Evolutionary conservation across 2,329 filamentous ascomycete species (phyloP).

Genomic region (Helotiales sp.): DNA sequence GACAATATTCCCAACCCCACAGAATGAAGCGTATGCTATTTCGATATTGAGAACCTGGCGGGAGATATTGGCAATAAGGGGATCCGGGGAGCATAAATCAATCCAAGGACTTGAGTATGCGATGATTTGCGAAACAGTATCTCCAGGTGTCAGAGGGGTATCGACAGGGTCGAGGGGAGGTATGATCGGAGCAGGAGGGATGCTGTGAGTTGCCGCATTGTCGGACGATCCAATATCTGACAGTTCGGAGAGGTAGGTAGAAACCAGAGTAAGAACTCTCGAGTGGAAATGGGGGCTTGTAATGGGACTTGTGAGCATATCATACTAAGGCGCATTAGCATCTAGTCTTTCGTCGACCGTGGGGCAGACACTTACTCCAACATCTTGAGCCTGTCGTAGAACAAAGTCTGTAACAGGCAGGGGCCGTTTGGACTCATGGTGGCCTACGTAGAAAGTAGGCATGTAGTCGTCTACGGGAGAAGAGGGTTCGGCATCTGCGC

Average conservation of each 20-base stretch:
- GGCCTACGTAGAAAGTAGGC: constrained; percentile 70
- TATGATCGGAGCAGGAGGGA: constrained; percentile 61
- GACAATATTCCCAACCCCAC: constrained; percentile 82
- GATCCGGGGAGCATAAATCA: constrained; percentile 82
- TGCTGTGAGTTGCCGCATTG: constrained; percentile 48
- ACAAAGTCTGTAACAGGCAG: constrained; percentile 66
- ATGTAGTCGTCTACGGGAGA: constrained; percentile 39
- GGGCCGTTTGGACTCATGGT: constrained; percentile 70
- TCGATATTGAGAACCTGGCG: constrained; percentile 90
- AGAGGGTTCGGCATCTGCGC: constrained; percentile 29
- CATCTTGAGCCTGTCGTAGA: constrained; percentile 70
- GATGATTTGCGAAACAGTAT: constrained; percentile 73
- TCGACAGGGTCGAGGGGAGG: constrained; percentile 79
- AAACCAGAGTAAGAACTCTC: constrained; percentile 67
- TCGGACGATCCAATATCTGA: constrained; percentile 50
- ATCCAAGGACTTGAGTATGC: constrained; percentile 91
- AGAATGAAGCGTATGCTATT: constrained; percentile 94
- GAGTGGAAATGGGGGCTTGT: constrained; percentile 75
- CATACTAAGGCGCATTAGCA: constrained; percentile 61
- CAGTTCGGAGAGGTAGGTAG: constrained; percentile 53
- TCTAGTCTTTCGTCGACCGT: constrained; percentile 20
- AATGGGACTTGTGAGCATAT: constrained; percentile 78
- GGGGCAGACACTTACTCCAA: constrained; percentile 64
- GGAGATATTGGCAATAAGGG: constrained; percentile 83
- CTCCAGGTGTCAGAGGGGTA: constrained; percentile 72